Conservation (phyloP, 192 early-diverging fungal species). For the Coemansia guatemalensis region DNA sequence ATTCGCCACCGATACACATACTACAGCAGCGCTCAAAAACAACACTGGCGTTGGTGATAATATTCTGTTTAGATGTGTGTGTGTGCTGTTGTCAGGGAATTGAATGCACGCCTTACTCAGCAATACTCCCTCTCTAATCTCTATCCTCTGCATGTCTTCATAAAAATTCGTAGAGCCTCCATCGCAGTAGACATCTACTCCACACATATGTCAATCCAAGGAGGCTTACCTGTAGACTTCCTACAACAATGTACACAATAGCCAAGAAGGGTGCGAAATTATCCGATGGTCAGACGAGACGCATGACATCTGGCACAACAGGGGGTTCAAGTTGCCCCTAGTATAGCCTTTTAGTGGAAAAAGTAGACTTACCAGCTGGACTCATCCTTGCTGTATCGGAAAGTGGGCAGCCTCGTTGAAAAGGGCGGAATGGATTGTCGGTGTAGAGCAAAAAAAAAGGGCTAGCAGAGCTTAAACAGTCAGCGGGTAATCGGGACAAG, state of each 20-base stretch:
- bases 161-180: background rate
- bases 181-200: conserved; percentile 1
- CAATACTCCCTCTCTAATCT: background rate
- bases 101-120: background rate
- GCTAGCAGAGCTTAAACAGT: no score
- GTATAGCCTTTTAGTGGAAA: no score
- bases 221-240: conserved; percentile 36
- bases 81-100: background rate
- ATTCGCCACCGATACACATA: conserved; percentile 56
- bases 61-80: background rate
- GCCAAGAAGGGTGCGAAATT: background rate
- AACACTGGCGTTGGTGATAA: background rate
- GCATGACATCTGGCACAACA: background rate
- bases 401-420: no score
- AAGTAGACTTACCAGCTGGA: no score
- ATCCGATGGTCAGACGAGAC: background rate
- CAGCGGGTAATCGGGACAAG: no score
- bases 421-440: no score
- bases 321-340: no score
- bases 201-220: background rate
- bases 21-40: conserved; percentile 16
- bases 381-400: no score
- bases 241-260: conserved; percentile 10
- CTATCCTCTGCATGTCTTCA: background rate
- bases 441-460: no score